A percentile compares a stretch with the other conserved stretches of the same genome.
These are phyloP conservation scores for Aristolochia californica DNA, from an alignment of 164 flowering plant species.

Conservation along the genomic window DNA sequence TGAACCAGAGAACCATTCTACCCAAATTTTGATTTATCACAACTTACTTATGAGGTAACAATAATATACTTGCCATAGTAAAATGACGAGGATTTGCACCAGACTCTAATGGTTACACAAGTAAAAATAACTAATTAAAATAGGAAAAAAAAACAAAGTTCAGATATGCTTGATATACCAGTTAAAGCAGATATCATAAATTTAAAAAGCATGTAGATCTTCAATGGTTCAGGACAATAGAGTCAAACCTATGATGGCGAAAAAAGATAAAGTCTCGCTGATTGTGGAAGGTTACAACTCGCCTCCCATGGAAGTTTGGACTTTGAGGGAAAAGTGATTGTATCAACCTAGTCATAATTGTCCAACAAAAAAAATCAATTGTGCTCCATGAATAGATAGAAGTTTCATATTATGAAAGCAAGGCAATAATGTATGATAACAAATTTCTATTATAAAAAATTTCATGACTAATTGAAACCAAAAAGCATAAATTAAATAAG, in stretches of 20 bases:
- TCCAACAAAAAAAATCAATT: constrained; percentile 4
- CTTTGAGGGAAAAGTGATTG: constrained; percentile 84
- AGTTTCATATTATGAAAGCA: not conserved
- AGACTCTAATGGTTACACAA: too few relatives aligned
- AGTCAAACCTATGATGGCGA: constrained; percentile 78
- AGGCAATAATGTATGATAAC: not conserved
- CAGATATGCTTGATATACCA: too few relatives aligned
- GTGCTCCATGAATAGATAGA: not conserved
- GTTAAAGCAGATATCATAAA: too few relatives aligned
- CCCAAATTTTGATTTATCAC: too few relatives aligned
- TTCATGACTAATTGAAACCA: not conserved
- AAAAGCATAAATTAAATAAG: constrained; percentile 1
- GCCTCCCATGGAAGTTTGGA: constrained; percentile 75
- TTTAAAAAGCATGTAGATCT: too few relatives aligned
- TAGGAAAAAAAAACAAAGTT: too few relatives aligned
- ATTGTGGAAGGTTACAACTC: constrained; percentile 94
- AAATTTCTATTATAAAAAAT: not conserved
- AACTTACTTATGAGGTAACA: too few relatives aligned
- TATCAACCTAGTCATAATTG: constrained; percentile 39
- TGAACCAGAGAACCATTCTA: too few relatives aligned
- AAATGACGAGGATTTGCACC: too few relatives aligned
- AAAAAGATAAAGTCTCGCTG: constrained; percentile 93
- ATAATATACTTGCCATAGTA: too few relatives aligned
- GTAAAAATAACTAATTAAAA: too few relatives aligned
- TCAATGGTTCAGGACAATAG: too few relatives aligned